phyloP scores from a whole-genome alignment of 148 eudicot species.

The Persicaria tinctoria region DNA sequence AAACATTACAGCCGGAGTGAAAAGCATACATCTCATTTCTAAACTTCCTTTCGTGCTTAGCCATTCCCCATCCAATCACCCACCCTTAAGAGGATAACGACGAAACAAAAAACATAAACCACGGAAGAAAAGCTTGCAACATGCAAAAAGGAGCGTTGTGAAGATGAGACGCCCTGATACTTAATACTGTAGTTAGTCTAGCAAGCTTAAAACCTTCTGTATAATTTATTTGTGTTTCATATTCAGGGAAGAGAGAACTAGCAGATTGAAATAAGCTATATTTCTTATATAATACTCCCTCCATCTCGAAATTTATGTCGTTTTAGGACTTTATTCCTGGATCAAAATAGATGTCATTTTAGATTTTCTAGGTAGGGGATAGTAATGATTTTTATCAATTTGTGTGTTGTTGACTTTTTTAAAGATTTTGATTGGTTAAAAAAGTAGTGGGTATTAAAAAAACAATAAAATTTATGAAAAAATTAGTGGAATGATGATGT shows the following conservation, averaged over 20 bases:
- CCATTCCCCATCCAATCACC: background rate
- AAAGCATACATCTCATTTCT: background rate
- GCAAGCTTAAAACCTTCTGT: background rate
- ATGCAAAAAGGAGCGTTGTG: background rate
- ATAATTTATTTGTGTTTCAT: background rate
- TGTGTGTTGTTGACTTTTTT: too few relatives aligned
- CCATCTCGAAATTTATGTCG: too few relatives aligned
- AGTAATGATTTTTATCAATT: too few relatives aligned
- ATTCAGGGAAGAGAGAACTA: constrained; percentile 2
- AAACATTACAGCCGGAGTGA: too few relatives aligned
- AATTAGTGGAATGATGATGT: too few relatives aligned
- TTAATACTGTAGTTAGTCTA: background rate
- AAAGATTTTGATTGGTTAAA: too few relatives aligned
- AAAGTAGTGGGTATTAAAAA: too few relatives aligned
- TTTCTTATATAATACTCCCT: background rate
- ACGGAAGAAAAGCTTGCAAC: too few relatives aligned
- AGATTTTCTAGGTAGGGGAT: too few relatives aligned
- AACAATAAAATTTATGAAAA: too few relatives aligned
- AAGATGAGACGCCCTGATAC: background rate
- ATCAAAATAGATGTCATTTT: too few relatives aligned
- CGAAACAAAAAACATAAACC: background rate
- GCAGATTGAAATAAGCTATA: background rate
- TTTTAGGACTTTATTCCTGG: too few relatives aligned
- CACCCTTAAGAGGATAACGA: background rate
- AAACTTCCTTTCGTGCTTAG: background rate